Base-by-base conservation (phyloP, 2,329 filamentous ascomycete species). In the Colletotrichum sp. region DNA sequence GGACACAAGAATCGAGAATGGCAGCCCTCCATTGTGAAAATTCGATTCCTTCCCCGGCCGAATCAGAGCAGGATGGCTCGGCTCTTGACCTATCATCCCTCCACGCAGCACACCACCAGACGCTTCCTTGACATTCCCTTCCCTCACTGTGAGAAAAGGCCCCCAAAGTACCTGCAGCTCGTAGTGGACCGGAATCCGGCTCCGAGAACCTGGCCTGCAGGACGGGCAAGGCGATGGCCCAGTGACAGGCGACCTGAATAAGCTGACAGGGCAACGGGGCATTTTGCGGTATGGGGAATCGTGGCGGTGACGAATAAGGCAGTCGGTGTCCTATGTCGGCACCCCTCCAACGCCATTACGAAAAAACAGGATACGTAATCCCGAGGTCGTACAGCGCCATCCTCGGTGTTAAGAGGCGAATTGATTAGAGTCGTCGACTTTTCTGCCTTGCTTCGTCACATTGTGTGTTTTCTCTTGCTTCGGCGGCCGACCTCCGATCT, bases 201-300 rank as follows among this genome's bases (percentile, higher is more conserved):
- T 68, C 69, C 69, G 73, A 63, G 26, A 68, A 68, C 34, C 69
- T 73, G 38, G 62, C 62, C 61, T 56, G 38, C 61, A 61, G 66
- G 55, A 18, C 52, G 52, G 36, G 24, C 62, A 52, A 26, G 62
- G 62, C 62, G 36, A 61, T 32, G 56, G 32, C 65, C 63, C 73
- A 73, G 69, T 75, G 56, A 69, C 34, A 73, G 36, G 59, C 34
- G 43, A 59, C 58, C 24, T 65, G 70, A 75, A 73, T 75, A 68
- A 75, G 69, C 73, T 69, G 73, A 75, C 73, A 73, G 70, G 69
- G 73, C 26, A 55, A 34, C 36, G 61, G 26, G 56, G 56, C 36
- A 48, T 56, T 12, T 55, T 56, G 48, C 28, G 48, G 48, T 7
- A 38, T 55, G 28, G 34, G 36, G 67, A 28, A 30, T 21, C 58